Base-by-base conservation (phyloP, 2,329 filamentous ascomycete species). In the Cladophialophora exuberans region DNA sequence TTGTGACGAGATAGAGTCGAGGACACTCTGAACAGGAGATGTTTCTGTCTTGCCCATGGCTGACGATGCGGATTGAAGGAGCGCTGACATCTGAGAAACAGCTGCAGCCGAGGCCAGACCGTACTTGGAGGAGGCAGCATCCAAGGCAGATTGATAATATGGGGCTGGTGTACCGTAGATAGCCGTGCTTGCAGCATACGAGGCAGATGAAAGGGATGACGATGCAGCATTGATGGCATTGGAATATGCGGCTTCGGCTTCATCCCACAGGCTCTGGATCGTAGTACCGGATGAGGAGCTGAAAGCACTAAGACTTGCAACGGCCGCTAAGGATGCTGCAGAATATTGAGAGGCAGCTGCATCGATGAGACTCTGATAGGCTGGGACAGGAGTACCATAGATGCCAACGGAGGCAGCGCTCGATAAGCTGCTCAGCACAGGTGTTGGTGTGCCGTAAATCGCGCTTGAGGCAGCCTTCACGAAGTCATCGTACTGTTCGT, bases 401-500 rank as follows among this genome's bases (percentile, higher is more conserved):
- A 83, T 76, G n/a, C 77, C 77, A 56, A 79, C 74, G 9, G 80
- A 83, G 22, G 82, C 82, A 50, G 81, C 81, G 41, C 61, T 67
- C 4, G 63, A 66, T 15, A 68, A 39, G 48, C 68, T 67, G 44
- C 69, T 62, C 45, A 84, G 73, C 1, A 78, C 83, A 2, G 83
- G 80, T 0, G 82, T 85, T 13, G 84, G 82, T 9, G 83, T 82
- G 5, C 83, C 83, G 52, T 83, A 86, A 35, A 90, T 76, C 17
- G 85, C 88, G 30, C 81, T 84, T 7, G 87, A 90, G 6, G 88
- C 89, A 3, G 86, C 84, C 10, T 79, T 79, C 2, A 94, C 62
- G 65, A 94, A 93, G 45, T 86, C 86, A 4, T 86, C 84, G 69
- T 94, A 94, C 31, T 86, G 83, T 38, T 85, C 89, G 65, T 95